Evolutionary conservation across 2,329 filamentous ascomycete species (phyloP).

Genomic region (Neonectria ditissima): DNA sequence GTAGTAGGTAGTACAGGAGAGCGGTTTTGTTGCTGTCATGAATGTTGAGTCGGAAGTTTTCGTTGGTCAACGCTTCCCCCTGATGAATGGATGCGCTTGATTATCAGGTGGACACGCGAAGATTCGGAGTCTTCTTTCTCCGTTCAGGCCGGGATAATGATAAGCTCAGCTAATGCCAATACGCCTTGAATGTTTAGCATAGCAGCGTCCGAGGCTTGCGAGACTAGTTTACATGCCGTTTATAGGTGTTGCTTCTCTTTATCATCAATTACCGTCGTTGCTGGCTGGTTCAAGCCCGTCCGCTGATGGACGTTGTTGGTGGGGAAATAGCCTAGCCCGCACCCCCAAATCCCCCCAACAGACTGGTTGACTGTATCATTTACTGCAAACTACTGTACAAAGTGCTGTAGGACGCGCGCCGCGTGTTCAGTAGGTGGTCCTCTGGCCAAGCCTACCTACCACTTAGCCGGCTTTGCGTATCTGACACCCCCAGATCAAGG

Average conservation of each 20-base stretch:
- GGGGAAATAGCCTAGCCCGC: constrained; percentile 30
- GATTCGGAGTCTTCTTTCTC: constrained; percentile 21
- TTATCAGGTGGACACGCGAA: constrained; percentile 9
- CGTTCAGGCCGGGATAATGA: constrained; percentile 6
- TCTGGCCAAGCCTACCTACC: not conserved
- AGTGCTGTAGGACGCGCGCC: constrained; percentile 32
- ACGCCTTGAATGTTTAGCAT: not conserved
- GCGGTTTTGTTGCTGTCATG: not conserved
- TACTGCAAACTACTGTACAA: constrained; percentile 8
- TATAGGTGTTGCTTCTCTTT: not conserved
- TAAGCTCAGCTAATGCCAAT: constrained; percentile 13
- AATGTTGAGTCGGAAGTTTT: constrained; percentile 20
- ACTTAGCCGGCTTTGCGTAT: constrained; percentile 2
- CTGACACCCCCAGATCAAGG: not conserved
- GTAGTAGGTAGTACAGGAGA: not conserved
- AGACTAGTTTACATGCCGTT: not conserved
- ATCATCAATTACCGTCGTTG: not conserved
- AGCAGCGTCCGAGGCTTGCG: not conserved
- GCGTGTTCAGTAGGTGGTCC: constrained; percentile 12
- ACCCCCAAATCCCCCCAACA: constrained; percentile 43
- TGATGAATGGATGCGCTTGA: not conserved
- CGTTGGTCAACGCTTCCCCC: constrained; percentile 9
- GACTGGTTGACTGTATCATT: constrained; percentile 37
- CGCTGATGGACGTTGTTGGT: constrained; percentile 28
- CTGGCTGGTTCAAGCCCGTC: constrained; percentile 4